Evolutionary conservation across 208 protist species (phyloP).

Genomic region (Novymonas esmeraldas): DNA sequence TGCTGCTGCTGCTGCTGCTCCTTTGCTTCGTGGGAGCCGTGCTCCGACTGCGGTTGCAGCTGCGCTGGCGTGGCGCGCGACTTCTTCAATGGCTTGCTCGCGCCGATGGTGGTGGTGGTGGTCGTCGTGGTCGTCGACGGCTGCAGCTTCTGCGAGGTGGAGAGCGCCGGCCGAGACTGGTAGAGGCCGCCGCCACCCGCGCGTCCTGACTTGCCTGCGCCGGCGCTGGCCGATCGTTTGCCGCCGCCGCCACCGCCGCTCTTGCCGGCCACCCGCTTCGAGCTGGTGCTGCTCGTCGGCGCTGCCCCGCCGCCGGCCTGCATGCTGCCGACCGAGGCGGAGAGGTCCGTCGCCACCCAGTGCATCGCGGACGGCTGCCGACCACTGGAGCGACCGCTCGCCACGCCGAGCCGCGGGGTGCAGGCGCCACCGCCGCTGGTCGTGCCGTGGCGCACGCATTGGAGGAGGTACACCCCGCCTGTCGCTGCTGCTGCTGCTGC

Average conservation of each 20-base stretch:
- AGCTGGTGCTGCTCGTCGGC: background rate
- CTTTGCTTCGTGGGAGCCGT: background rate
- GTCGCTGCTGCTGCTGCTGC: too few species aligned
- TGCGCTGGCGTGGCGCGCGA: background rate
- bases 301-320: background rate
- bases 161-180: constrained; percentile 3
- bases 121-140: background rate
- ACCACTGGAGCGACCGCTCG: constrained; percentile 7
- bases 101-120: background rate
- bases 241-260: background rate
- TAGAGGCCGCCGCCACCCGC: constrained; percentile 10
- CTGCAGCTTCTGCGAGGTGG: constrained; percentile 7
- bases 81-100: constrained; percentile 3
- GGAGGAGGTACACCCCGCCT: constrained; percentile 19
- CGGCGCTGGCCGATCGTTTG: constrained; percentile 24
- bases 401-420: constrained; percentile 14
- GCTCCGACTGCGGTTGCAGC: background rate
- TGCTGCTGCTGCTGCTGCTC: constrained; percentile 14
- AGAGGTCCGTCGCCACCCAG: constrained; percentile 7
- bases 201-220: constrained; percentile 13
- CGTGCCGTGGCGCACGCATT: constrained; percentile 21
- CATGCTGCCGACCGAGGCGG: background rate
- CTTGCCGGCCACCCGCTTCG: constrained; percentile 4
- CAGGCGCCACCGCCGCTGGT: background rate
- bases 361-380: constrained; percentile 7